Evolutionary conservation across 495 filamentous ascomycete species (phyloP).

Genomic region (Peziza echinospora): DNA sequence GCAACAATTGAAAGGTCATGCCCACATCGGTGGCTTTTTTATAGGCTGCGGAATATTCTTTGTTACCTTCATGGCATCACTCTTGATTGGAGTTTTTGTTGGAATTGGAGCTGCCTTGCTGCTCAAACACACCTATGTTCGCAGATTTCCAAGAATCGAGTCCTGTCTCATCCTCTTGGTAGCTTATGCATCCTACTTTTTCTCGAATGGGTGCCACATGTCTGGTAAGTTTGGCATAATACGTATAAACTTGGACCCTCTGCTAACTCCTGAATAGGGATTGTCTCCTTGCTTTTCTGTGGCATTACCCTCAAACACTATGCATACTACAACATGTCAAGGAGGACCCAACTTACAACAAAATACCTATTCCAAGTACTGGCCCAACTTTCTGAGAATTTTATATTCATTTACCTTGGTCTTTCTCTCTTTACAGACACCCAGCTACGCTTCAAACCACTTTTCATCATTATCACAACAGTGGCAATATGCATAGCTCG

Average conservation of each 20-base stretch:
- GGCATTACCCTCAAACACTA: slow-evolving; percentile 97
- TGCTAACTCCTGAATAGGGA: slow-evolving; percentile 44
- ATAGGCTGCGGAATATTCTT: slow-evolving; percentile 89
- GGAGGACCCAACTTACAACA: slow-evolving; percentile 87
- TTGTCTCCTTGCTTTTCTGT: slow-evolving; percentile 90
- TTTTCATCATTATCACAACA: slow-evolving; percentile 85
- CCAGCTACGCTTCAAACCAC: slow-evolving; percentile 69
- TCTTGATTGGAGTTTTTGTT: slow-evolving; percentile 68
- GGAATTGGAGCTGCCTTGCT: slow-evolving; percentile 69
- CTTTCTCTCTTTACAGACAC: slow-evolving; percentile 81
- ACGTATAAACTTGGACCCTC: neutral
- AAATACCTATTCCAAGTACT: slow-evolving; percentile 94
- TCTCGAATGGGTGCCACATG: slow-evolving; percentile 80
- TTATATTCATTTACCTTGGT: slow-evolving; percentile 97
- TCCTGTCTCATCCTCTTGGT: slow-evolving; percentile 84
- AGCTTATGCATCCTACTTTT: slow-evolving; percentile 91
- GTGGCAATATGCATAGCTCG: slow-evolving; percentile 77
- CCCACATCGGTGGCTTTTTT: slow-evolving; percentile 44
- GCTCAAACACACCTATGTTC: slow-evolving; percentile 79
- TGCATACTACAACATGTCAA: slow-evolving; percentile 99
- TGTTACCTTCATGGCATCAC: slow-evolving; percentile 82
- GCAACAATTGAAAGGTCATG: slow-evolving; percentile 46
- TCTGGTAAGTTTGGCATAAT: slow-evolving; percentile 46
- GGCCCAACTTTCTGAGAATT: slow-evolving; percentile 91
- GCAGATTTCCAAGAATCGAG: slow-evolving; percentile 87